Evolutionary conservation across 352 stramenopile genomes (phyloP).

Genomic region (Lagenidium giganteum): DNA sequence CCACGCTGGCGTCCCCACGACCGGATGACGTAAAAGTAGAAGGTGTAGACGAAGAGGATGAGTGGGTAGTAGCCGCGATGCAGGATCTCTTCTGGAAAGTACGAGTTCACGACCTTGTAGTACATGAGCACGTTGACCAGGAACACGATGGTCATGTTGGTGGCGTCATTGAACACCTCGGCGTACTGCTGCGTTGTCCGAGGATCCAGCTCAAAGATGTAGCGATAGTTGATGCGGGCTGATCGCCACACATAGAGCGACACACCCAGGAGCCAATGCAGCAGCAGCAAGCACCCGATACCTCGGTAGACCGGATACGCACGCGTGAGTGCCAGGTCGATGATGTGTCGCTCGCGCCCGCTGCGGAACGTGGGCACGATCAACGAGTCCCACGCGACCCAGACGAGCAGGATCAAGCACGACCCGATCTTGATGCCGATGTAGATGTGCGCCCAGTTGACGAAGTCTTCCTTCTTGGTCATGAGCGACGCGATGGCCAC

Average conservation of each 20-base stretch:
- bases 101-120: conserved; percentile 93
- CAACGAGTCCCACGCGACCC: conserved; percentile 95
- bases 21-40: conserved; percentile 92
- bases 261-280: conserved; percentile 95
- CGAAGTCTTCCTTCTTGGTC: conserved; percentile 65
- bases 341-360: conserved; percentile 61
- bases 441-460: conserved; percentile 81
- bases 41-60: conserved; percentile 88
- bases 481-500: conserved; percentile 79
- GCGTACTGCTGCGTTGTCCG: conserved; percentile 71
- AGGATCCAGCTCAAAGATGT: conserved; percentile 89
- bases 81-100: conserved; percentile 78
- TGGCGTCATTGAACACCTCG: conserved; percentile 94
- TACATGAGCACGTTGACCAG: conserved; percentile 94
- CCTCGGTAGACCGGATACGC: conserved; percentile 94
- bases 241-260: conserved; percentile 88
- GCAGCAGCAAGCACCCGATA: conserved; percentile 91
- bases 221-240: conserved; percentile 86
- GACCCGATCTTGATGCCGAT: conserved; percentile 81
- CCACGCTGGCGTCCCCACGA: conserved; percentile 73
- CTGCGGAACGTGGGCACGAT: conserved; percentile 74
- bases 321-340: conserved; percentile 68
- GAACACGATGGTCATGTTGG: conserved; percentile 96
- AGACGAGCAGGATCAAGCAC: conserved; percentile 79
- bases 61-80: conserved; percentile 91